These are phyloP conservation scores for Taphrina populina DNA, from an alignment of 1,139 yeast species.

Conservation along the genomic window DNA sequence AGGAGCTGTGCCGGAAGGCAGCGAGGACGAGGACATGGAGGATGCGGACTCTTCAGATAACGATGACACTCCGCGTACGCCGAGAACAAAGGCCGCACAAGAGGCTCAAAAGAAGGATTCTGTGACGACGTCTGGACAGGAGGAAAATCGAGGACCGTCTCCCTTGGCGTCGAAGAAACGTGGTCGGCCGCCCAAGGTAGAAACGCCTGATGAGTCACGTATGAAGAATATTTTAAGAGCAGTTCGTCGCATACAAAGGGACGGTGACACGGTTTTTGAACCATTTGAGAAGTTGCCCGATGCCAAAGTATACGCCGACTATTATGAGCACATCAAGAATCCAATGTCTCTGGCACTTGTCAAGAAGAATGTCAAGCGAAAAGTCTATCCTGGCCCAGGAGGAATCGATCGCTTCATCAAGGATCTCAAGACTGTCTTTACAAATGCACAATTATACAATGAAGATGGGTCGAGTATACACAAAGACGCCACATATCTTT, in stretches of 20 bases:
- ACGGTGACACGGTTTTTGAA: slow-evolving; percentile 31
- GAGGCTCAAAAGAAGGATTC: slow-evolving; percentile 24
- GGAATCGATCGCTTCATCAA: slow-evolving; percentile 68
- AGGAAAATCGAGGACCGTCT: not conserved
- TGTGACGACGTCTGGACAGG: slow-evolving; percentile 28
- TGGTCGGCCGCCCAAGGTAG: slow-evolving; percentile 34
- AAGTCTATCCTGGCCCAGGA: slow-evolving; percentile 57
- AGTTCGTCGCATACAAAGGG: slow-evolving; percentile 12
- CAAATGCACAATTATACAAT: slow-evolving; percentile 68
- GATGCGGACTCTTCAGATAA: slow-evolving; percentile 44
- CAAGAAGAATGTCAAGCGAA: slow-evolving; percentile 77
- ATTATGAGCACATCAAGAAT: slow-evolving; percentile 59
- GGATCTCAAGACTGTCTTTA: slow-evolving; percentile 73
- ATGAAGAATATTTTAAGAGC: slow-evolving; percentile 31
- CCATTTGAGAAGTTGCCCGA: slow-evolving; percentile 85
- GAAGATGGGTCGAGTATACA: slow-evolving; percentile 59
- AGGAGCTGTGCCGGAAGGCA: slow-evolving; percentile 61
- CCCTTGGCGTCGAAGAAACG: slow-evolving; percentile 20
- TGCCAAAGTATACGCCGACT: slow-evolving; percentile 61
- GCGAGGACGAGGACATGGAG: slow-evolving; percentile 40
- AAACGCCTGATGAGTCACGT: slow-evolving; percentile 34
- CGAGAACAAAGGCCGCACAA: slow-evolving; percentile 1
- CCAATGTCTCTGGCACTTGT: slow-evolving; percentile 84
- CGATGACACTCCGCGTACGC: slow-evolving; percentile 39
- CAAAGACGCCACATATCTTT: slow-evolving; percentile 62